These are phyloP conservation scores for Rhizoclosmatium hyalinum DNA, from an alignment of 371 early-diverging fungal species.

Conservation along the genomic window DNA sequence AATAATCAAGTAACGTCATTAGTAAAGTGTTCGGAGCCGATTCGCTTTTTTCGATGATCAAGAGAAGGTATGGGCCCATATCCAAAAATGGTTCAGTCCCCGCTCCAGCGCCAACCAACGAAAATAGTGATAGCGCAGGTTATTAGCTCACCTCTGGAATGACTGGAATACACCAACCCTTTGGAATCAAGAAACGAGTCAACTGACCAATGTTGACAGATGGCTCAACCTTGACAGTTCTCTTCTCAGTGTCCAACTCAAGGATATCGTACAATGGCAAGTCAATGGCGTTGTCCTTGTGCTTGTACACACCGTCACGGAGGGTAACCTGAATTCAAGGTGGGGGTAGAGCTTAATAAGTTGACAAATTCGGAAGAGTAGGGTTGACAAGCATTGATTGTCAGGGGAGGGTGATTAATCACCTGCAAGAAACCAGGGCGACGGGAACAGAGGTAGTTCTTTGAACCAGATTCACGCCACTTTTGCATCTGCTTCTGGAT, in stretches of 20 bases:
- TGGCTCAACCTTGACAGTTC: slow-evolving; percentile 49
- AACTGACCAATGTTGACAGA: slow-evolving; percentile 51
- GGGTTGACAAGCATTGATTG: not conserved
- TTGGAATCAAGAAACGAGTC: slow-evolving; percentile 45
- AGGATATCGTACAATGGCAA: slow-evolving; percentile 53
- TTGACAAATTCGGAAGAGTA: slow-evolving; percentile 18
- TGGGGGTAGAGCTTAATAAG: not conserved
- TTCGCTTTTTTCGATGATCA: not conserved
- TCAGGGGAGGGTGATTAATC: not conserved
- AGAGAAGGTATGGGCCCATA: not conserved
- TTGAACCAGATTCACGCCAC: slow-evolving; percentile 42
- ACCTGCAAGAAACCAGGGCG: slow-evolving; percentile 45
- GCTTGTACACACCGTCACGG: slow-evolving; percentile 39
- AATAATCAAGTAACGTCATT: not conserved
- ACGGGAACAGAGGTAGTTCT: slow-evolving; percentile 46
- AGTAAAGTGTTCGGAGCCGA: not conserved
- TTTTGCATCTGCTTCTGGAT: slow-evolving; percentile 47
- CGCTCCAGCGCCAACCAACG: no score
- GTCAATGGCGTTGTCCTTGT: slow-evolving; percentile 42
- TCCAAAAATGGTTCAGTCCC: no score
- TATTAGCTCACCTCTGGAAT: slow-evolving; percentile 45
- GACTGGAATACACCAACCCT: slow-evolving; percentile 50
- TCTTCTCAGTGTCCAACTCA: slow-evolving; percentile 42
- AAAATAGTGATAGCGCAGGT: not conserved
- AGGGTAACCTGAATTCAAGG: slow-evolving; percentile 30